phyloP scores from a whole-genome alignment of 2,329 filamentous ascomycete species.

The Verticillium longisporum region DNA sequence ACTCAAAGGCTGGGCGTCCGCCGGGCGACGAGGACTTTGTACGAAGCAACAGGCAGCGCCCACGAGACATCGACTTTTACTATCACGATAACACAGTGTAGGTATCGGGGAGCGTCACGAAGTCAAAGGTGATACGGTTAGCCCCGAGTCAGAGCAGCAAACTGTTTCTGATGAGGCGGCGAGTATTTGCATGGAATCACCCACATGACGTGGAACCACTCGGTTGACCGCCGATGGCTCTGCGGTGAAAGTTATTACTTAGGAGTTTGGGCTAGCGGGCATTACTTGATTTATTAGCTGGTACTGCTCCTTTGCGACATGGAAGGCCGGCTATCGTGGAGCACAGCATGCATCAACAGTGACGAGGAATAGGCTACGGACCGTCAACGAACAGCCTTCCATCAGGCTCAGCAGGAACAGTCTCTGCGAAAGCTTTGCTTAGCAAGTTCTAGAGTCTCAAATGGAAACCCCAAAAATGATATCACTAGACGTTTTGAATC shows the following conservation, averaged over 20 bases:
- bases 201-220: not conserved
- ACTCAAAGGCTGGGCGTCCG: constrained; percentile 83
- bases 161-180: not conserved
- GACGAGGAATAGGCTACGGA: not conserved
- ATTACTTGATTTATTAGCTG: not conserved
- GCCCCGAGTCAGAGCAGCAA: not conserved
- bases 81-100: constrained; percentile 85
- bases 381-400: not conserved
- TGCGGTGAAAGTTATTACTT: not conserved
- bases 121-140: not conserved
- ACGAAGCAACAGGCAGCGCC: constrained; percentile 66
- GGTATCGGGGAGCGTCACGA: constrained; percentile 1
- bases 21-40: constrained; percentile 90
- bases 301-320: not conserved
- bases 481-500: too few species aligned
- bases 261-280: not conserved
- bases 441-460: too few species aligned
- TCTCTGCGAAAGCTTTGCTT: too few species aligned
- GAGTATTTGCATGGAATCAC: not conserved
- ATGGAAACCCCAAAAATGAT: too few species aligned
- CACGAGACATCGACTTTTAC: constrained; percentile 84
- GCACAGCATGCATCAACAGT: not conserved
- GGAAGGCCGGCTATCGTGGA: not conserved
- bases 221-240: not conserved
- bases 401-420: too few species aligned